Base-by-base conservation (phyloP, 176 grass and related monocot species). In the Raddia distichophylla region DNA sequence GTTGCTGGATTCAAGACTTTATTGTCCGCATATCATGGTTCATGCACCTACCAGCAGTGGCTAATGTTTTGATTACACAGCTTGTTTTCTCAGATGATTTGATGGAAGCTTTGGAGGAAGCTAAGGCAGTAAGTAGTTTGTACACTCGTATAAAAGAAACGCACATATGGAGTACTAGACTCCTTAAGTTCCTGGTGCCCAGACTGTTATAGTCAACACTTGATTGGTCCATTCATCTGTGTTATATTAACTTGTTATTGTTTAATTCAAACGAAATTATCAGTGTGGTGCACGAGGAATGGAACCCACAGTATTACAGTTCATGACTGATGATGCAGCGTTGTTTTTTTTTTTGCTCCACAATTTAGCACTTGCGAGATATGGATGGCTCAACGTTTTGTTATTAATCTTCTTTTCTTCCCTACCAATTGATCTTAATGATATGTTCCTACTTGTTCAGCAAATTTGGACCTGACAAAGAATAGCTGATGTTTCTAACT, bases 31-130 rank as follows among this genome's bases (percentile, higher is more conserved):
- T 19, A 20, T 81, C 56, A 53, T 59, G 65, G 15, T 82, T 46
- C 61, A 46, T 86, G 70, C 63, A 19, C 35, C 75, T 71, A 68
- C 53, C 64, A 33, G 54, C 59, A 71, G 56, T 86, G 69, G 72
- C 81, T 87, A 60, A 78, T 90, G 4, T 80, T 91, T 84, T 86
- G 10, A 73, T 90, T 66, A 73, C 73, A 40, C 88, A 99, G 97
- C 60, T 93, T 78, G 91, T 96, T 64, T 95, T 93, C 55, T 50
- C 34, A 67, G 97, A 96, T 67, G 97, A 99, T 85, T 82, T 99
- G 73, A 96, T 96, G 89, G 93, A 90, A 82, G 93, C 91, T 96
- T 84, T 99, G 83, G 97, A 96, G 82, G 97, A 99, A 92, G 93
- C 97, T 67, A 99, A 93, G 80, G 78, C 77, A 55, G 97, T 99